Conservation (phyloP, 2,329 filamentous ascomycete species). For the Elsinoe batatas region DNA sequence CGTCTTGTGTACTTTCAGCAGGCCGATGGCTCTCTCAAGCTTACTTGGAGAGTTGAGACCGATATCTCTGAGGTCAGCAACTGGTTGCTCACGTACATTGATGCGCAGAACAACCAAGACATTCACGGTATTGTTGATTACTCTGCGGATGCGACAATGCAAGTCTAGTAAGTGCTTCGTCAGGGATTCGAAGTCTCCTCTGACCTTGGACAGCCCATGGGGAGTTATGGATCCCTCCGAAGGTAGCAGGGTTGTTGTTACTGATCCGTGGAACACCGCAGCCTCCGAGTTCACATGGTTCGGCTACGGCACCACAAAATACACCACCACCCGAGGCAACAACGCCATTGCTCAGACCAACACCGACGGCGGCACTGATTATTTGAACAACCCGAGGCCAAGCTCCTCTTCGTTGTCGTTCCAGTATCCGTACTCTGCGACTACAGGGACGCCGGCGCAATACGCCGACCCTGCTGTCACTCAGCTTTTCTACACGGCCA, state of each 20-base stretch:
- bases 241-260: constrained; percentile 33
- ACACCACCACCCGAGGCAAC: constrained; percentile 48
- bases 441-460: not conserved
- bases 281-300: constrained; percentile 48
- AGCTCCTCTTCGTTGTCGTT: not conserved
- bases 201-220: not conserved
- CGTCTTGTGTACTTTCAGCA: constrained; percentile 47
- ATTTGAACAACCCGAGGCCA: constrained; percentile 31
- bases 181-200: constrained; percentile 17
- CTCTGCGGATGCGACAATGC: constrained; percentile 45
- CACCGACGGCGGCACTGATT: constrained; percentile 36
- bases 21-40: constrained; percentile 36
- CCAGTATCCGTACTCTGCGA: constrained; percentile 3
- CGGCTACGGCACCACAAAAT: constrained; percentile 38
- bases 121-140: constrained; percentile 49
- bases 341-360: constrained; percentile 49
- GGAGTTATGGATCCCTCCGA: not conserved
- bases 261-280: constrained; percentile 40
- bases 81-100: constrained; percentile 51
- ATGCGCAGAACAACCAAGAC: constrained; percentile 38
- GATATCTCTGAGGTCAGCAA: constrained; percentile 41
- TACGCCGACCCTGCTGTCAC: constrained; percentile 48
- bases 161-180: constrained; percentile 35
- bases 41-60: constrained; percentile 51
- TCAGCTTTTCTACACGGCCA: constrained; percentile 53